These are phyloP conservation scores for Silene coronaria DNA, from an alignment of 179 eudicot genomes.

Conservation along the genomic window DNA sequence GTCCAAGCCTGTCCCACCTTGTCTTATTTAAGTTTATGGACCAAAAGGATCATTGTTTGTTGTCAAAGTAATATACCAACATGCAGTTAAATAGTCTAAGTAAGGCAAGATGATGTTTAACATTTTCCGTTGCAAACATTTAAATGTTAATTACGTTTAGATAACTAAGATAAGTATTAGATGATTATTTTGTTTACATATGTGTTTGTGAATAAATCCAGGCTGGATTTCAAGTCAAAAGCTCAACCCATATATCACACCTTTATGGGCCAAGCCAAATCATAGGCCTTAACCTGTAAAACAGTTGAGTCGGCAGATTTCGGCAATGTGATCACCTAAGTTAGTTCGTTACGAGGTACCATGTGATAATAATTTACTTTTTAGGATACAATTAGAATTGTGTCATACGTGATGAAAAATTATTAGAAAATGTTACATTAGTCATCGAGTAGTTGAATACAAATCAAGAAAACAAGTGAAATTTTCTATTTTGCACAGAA, in stretches of 20 bases:
- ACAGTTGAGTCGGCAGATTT: not conserved
- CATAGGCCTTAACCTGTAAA: not conserved
- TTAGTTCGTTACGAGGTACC: not conserved
- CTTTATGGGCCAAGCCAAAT: not conserved
- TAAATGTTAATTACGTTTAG: not conserved
- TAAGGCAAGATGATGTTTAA: too few species aligned
- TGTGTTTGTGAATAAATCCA: not conserved
- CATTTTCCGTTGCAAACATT: not conserved
- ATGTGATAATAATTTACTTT: too few species aligned
- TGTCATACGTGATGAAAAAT: not conserved
- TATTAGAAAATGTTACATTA: not conserved
- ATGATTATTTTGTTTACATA: not conserved
- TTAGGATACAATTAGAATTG: not conserved
- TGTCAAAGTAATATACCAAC: too few species aligned
- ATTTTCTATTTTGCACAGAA: too few species aligned
- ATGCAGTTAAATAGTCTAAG: too few species aligned
- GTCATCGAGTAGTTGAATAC: not conserved
- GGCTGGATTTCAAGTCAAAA: not conserved
- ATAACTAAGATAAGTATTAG: not conserved
- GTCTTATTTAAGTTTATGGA: too few species aligned
- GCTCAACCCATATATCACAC: not conserved
- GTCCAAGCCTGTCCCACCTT: too few species aligned
- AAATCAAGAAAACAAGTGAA: not conserved
- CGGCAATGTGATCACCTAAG: not conserved
- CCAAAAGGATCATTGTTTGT: too few species aligned